Conservation (phyloP, 1,139 yeast genomes). For the Arxiozyma bovina region DNA sequence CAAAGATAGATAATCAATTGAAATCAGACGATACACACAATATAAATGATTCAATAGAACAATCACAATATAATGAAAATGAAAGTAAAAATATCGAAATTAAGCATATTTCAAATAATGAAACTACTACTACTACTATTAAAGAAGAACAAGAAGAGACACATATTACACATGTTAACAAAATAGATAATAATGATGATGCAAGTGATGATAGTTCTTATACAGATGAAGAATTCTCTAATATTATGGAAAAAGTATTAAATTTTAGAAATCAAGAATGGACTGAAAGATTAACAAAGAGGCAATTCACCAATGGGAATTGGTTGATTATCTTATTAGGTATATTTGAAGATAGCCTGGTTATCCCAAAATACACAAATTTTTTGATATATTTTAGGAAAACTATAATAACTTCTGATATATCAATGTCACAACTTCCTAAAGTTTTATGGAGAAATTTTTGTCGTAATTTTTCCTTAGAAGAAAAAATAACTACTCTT, state of each 20-base stretch:
- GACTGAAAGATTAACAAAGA: constrained; percentile 66
- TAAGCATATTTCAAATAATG: no score
- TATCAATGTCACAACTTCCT: constrained; percentile 23
- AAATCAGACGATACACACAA: background rate
- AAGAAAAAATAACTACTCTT: constrained; percentile 23
- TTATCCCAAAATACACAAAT: constrained; percentile 24
- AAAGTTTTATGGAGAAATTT: constrained; percentile 30
- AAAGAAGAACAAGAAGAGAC: background rate
- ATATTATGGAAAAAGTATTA: constrained; percentile 42
- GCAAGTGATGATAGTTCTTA: background rate
- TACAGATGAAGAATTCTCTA: constrained; percentile 32
- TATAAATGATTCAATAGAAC: background rate
- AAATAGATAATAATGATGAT: no score
- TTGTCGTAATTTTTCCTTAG: constrained; percentile 21
- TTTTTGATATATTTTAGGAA: constrained; percentile 19
- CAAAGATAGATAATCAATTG: constrained; percentile 4
- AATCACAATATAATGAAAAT: no score
- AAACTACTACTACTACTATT: no score
- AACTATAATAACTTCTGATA: constrained; percentile 21
- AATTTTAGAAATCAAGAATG: constrained; percentile 59
- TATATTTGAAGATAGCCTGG: constrained; percentile 39
- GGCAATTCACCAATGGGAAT: constrained; percentile 73
- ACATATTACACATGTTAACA: no score
- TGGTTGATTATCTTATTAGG: constrained; percentile 80
- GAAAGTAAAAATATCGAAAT: no score